Conservation (phyloP, 1,139 yeast genomes). For the Geotrichum aggregatum region DNA sequence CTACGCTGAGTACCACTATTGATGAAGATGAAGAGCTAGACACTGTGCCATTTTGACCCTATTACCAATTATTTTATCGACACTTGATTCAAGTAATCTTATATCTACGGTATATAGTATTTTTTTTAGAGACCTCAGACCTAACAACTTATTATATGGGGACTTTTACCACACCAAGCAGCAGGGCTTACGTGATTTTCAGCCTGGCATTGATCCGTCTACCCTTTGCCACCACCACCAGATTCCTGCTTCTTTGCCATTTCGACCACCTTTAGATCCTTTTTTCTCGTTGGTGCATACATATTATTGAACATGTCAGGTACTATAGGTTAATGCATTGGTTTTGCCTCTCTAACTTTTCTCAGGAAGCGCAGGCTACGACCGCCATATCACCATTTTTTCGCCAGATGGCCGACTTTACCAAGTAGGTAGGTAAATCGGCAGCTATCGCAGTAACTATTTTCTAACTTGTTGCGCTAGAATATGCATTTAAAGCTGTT, state of each 20-base stretch:
- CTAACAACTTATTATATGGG: too few relatives aligned
- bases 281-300: background rate
- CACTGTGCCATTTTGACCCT: conserved; percentile 8
- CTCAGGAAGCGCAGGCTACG: conserved; percentile 66
- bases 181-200: too few relatives aligned
- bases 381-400: conserved; percentile 95
- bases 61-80: too few relatives aligned
- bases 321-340: too few relatives aligned
- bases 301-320: conserved; percentile 18
- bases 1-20: background rate
- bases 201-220: background rate
- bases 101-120: too few relatives aligned
- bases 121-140: too few relatives aligned
- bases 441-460: too few relatives aligned
- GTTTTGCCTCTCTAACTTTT: background rate
- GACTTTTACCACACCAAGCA: too few relatives aligned
- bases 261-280: background rate
- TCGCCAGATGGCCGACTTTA: conserved; percentile 97
- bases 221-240: conserved; percentile 14
- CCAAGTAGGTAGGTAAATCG: conserved; percentile 62
- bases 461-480: conserved; percentile 28
- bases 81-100: too few relatives aligned
- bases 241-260: background rate
- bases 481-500: conserved; percentile 96
- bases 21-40: conserved; percentile 1